A percentile compares a stretch with the other conserved stretches of the same genome.
Evolutionary conservation across 352 stramenopile genomes (phyloP).

Genomic region (Thalassiosira allenii): DNA sequence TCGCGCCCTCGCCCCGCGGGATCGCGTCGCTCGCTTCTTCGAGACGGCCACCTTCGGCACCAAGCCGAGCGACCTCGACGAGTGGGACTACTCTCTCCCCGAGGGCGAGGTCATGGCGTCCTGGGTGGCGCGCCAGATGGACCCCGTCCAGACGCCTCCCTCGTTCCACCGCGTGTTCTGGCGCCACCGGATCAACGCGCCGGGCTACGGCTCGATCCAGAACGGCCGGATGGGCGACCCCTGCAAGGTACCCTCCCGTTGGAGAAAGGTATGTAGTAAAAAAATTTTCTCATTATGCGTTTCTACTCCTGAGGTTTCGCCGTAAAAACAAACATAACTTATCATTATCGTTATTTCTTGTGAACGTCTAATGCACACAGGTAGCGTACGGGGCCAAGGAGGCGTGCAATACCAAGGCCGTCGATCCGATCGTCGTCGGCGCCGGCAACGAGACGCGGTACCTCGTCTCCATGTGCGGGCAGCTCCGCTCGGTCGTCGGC

Average conservation of each 20-base stretch:
- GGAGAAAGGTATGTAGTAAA: too few species aligned
- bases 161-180: slow-evolving; percentile 12
- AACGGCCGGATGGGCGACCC: slow-evolving; percentile 3
- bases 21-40: slow-evolving; percentile 54
- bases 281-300: too few species aligned
- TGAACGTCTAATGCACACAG: too few species aligned
- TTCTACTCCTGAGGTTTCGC: too few species aligned
- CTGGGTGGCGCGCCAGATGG: slow-evolving; percentile 27
- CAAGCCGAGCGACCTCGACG: slow-evolving; percentile 16
- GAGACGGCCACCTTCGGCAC: slow-evolving; percentile 59
- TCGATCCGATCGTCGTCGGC: slow-evolving; percentile 16
- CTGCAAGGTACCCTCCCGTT: slow-evolving; percentile 7
- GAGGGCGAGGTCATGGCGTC: too few species aligned
- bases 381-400: slow-evolving; percentile 3
- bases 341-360: too few species aligned
- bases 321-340: too few species aligned
- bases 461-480: neutral
- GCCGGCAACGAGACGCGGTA: neutral
- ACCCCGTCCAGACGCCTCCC: neutral
- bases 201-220: neutral
- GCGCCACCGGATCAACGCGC: neutral
- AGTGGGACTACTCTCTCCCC: too few species aligned
- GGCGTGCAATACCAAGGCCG: neutral
- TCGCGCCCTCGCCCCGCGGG: neutral
- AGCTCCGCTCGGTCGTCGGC: neutral